phyloP scores from a whole-genome alignment of 139 green algal species.

The Chlamydomonas sp. region DNA sequence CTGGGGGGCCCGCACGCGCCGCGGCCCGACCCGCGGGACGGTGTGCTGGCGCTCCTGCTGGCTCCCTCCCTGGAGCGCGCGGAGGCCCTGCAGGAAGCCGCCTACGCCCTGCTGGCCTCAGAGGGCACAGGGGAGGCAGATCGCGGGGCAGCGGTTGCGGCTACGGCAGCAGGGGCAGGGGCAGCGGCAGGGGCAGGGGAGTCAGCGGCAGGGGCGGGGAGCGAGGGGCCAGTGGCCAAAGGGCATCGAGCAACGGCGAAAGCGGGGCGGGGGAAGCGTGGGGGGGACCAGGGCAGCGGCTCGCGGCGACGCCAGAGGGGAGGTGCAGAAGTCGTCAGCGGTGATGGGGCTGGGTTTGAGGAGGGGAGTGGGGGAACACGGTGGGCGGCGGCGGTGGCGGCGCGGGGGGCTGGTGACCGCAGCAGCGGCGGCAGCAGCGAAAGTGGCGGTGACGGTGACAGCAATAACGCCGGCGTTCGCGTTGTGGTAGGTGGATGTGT shows the following conservation, averaged over 20 bases:
- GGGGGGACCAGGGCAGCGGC: background rate
- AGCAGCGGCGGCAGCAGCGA: no score
- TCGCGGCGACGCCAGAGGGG: background rate
- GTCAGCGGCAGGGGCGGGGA: background rate
- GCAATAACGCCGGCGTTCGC: no score
- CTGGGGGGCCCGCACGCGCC: no score
- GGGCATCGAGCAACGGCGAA: background rate
- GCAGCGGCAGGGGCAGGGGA: background rate
- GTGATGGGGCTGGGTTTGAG: no score
- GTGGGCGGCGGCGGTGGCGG: no score
- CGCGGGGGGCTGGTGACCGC: no score
- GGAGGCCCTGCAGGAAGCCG: conserved; percentile 19
- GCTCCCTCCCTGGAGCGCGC: conserved; percentile 14
- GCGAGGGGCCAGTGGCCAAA: background rate
- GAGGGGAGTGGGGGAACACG: no score
- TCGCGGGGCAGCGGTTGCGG: background rate
- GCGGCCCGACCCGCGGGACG: no score
- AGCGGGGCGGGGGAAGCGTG: background rate
- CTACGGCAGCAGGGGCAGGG: background rate
- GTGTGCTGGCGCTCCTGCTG: background rate
- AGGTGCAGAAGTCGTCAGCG: background rate
- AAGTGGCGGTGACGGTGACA: no score
- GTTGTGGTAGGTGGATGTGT: no score
- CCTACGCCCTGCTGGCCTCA: conserved; percentile 5
- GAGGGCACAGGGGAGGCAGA: background rate